Evolutionary conservation across 495 filamentous ascomycete genomes (phyloP).

Genomic region (Penicillium daleae): DNA sequence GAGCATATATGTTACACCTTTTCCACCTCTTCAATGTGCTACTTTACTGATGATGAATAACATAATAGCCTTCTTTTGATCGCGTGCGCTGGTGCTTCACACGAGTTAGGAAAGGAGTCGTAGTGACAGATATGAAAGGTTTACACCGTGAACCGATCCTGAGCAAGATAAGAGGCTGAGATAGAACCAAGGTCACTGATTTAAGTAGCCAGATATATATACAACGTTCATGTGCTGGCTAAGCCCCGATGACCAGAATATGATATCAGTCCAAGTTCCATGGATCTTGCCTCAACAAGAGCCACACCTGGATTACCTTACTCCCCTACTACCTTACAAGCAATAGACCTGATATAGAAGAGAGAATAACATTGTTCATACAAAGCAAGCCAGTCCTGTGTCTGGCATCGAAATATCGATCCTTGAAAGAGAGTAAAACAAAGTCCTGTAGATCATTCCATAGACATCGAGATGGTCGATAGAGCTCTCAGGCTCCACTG

Average conservation of each 20-base stretch:
- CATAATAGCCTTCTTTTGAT: no score
- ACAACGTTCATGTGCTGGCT: neutral
- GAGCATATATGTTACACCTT: neutral
- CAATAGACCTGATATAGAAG: neutral
- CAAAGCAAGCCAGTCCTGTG: conserved; percentile 28
- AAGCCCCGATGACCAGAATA: neutral
- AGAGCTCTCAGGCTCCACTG: neutral
- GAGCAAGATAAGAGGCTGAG: no score
- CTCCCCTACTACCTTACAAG: neutral
- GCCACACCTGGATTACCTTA: neutral
- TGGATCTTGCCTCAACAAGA: neutral
- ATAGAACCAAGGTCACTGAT: no score
- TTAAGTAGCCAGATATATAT: neutral
- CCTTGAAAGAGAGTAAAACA: conserved; percentile 17
- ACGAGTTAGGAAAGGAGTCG: no score
- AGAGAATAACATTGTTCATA: conserved; percentile 30
- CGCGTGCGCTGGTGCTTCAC: no score
- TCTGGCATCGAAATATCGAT: conserved; percentile 16
- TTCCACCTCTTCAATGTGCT: no score
- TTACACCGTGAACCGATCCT: no score
- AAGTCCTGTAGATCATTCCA: conserved; percentile 27
- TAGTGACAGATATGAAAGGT: no score
- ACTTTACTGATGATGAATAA: no score
- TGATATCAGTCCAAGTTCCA: neutral
- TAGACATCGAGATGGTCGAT: conserved; percentile 19